Evolutionary conservation across 441 rosid species (phyloP).

Genomic region (Arabidopsis lyrata): DNA sequence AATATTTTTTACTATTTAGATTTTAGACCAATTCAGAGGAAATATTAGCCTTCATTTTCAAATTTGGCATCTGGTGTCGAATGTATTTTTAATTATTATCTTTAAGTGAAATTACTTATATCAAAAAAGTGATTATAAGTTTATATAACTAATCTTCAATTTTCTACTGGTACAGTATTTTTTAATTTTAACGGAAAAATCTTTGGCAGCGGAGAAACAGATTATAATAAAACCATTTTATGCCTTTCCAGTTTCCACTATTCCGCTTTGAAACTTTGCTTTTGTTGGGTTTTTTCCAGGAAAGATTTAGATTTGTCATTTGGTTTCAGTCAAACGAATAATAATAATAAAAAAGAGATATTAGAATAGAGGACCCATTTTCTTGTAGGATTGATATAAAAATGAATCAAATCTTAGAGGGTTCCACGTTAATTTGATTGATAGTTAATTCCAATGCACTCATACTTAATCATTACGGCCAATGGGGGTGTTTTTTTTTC

Average conservation of each 20-base stretch:
- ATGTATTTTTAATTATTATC: no score
- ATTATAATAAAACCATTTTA: background rate
- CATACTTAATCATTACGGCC: slow-evolving; percentile 12
- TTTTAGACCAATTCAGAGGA: no score
- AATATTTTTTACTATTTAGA: no score
- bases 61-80: background rate
- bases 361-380: slow-evolving; percentile 8
- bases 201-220: background rate
- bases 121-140: background rate
- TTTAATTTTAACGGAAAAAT: background rate
- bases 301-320: background rate
- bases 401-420: slow-evolving; percentile 26
- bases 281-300: background rate
- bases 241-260: slow-evolving; percentile 10
- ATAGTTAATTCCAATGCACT: slow-evolving; percentile 20
- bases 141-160: background rate
- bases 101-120: no score
- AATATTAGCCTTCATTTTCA: no score
- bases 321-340: slow-evolving; percentile 21
- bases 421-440: slow-evolving; percentile 28
- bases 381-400: background rate
- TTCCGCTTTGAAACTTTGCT: background rate
- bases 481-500: background rate
- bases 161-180: background rate
- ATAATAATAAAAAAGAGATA: background rate